phyloP scores from a whole-genome alignment of 2,329 filamentous ascomycete species.

The Capronia epimyces region DNA sequence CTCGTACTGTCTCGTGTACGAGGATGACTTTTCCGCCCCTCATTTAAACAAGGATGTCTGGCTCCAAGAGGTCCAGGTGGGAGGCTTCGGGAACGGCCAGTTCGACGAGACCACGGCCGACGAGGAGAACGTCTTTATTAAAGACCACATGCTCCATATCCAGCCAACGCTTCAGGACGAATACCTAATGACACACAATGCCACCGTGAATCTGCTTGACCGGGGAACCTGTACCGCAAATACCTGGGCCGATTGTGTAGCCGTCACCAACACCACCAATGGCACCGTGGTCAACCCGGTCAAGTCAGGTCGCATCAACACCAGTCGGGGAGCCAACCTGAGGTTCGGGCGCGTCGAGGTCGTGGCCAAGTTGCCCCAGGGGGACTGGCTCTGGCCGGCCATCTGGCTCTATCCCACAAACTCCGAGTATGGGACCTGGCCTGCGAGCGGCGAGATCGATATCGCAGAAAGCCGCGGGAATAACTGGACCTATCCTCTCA shows the following conservation, averaged over 20 bases:
- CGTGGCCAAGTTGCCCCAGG: conserved; percentile 48
- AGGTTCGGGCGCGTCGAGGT: conserved; percentile 52
- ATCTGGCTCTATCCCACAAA: conserved; percentile 50
- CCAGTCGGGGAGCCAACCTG: conserved; percentile 45
- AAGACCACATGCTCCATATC: conserved; percentile 49
- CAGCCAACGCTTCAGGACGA: conserved; percentile 45
- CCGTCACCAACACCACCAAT: conserved; percentile 36
- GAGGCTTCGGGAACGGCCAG: conserved; percentile 45
- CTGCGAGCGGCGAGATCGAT: conserved; percentile 51
- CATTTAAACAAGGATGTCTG: conserved; percentile 41
- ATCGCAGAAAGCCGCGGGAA: conserved; percentile 50
- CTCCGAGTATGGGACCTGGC: conserved; percentile 48
- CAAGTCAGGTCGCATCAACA: conserved; percentile 47
- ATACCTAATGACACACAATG: not conserved
- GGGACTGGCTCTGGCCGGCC: conserved; percentile 53
- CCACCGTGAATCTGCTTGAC: not conserved
- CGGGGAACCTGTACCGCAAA: not conserved
- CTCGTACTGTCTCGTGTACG: conserved; percentile 48
- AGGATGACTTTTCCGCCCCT: conserved; percentile 44
- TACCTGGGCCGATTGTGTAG: not conserved
- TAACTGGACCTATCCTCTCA: conserved; percentile 35
- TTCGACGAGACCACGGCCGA: conserved; percentile 54
- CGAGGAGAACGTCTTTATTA: conserved; percentile 45
- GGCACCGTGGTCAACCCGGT: conserved; percentile 47
- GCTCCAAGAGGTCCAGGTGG: conserved; percentile 47